These are phyloP conservation scores for Penicillium palitans DNA, from an alignment of 2,329 filamentous ascomycete species.

Conservation along the genomic window DNA sequence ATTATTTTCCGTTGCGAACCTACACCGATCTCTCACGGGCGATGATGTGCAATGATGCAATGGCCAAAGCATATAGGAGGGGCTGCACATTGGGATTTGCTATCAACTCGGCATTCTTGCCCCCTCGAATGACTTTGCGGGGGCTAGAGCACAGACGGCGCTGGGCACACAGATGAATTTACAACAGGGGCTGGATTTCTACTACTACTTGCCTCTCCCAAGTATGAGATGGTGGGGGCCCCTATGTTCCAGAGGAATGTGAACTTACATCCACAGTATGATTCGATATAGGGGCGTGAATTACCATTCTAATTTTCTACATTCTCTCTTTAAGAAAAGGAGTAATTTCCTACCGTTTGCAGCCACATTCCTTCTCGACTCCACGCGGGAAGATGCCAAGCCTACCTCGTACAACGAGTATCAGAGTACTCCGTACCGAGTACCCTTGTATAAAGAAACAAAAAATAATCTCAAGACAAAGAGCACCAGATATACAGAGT, in stretches of 20 bases:
- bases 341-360: conserved; percentile 10
- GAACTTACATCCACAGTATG: conserved; percentile 1
- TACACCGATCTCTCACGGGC: neutral
- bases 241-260: conserved; percentile 16
- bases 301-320: neutral
- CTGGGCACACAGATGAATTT: conserved; percentile 4
- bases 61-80: neutral
- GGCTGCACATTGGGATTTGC: neutral
- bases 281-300: neutral
- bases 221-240: conserved; percentile 2
- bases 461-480: neutral
- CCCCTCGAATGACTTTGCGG: conserved; percentile 4
- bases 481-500: neutral
- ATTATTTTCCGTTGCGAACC: neutral
- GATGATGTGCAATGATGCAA: conserved; percentile 8
- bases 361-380: conserved; percentile 10
- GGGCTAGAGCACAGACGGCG: conserved; percentile 10
- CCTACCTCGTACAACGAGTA: neutral
- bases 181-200: neutral
- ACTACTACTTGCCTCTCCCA: neutral
- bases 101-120: conserved; percentile 8
- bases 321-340: neutral
- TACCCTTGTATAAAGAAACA: neutral
- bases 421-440: neutral
- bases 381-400: conserved; percentile 19